Base-by-base conservation (phyloP, 306 rosid species). In the Rosa chinensis region DNA sequence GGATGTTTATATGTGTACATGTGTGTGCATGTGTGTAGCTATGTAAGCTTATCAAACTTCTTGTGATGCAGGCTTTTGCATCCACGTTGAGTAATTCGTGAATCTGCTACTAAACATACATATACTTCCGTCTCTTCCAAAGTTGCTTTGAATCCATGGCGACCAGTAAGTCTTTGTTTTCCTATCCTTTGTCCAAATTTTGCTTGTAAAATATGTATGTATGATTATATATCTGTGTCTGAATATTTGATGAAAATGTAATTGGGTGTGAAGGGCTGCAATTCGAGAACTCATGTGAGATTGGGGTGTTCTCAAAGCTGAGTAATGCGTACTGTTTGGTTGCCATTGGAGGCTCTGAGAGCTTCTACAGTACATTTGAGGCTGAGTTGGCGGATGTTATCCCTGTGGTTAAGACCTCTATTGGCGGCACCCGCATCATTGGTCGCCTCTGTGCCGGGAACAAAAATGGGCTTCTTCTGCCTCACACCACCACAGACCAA, bases 371-470 rank as follows among this genome's bases (percentile, higher is more conserved):
- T 83, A 76, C 89, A 39, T 91, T 88, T 72, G 99, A 96, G 84
- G 0, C 91, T n/a, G 99, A 93, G 86, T 85, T 96, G 82, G 85
- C 89, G 6, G 97, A 82, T 80, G 81, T 84, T 52, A 91, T 96
- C 82, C 99, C 99, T 4, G 92, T 96, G 48, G 93, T 96, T 61
- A 96, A 93, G 80, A 85, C 96, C 81, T 91, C 99, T 74, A 91
- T 96, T 23, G 88, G 77, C 1, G 99, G 97, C 76, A 93, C 94
- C 71, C 97, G 98, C 23, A 91, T 91, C 73, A 75, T 96, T 80
- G 98, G 99, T 8, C 98, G 98, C 79, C 96, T 93, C 73, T 96
- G 99, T 87, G 93, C 91, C 47, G 99, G 98, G 74, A 96, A 96
- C 86, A 96, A 89, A 84, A 96, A 96, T 42, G 99, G 99, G 37